A percentile compares a stretch with the other conserved stretches of the same genome.
These are phyloP conservation scores for Penicillium psychrosexuale DNA, from an alignment of 2,329 filamentous ascomycete species.

Conservation along the genomic window DNA sequence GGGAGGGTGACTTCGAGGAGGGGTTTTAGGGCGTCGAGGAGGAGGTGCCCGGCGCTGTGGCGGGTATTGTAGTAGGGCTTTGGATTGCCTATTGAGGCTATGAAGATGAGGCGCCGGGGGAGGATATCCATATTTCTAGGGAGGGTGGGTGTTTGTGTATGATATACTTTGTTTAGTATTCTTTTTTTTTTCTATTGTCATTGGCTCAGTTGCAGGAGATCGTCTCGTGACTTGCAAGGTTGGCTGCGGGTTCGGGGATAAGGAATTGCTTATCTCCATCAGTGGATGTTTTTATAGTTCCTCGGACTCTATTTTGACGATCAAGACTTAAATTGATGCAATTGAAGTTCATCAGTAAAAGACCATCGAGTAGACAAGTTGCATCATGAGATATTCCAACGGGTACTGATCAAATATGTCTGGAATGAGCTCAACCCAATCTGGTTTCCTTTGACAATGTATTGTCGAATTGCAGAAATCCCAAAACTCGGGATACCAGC, in stretches of 20 bases:
- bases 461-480: no score
- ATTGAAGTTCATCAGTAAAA: no score
- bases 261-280: not conserved
- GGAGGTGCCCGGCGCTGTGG: conserved; percentile 82
- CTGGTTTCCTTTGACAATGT: no score
- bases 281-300: no score
- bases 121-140: conserved; percentile 7
- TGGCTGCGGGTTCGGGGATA: not conserved
- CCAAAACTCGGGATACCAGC: no score
- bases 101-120: conserved; percentile 55
- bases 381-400: no score
- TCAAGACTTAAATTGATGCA: no score
- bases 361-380: no score
- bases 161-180: not conserved
- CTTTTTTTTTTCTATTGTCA: not conserved
- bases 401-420: no score
- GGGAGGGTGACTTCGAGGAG: conserved; percentile 45
- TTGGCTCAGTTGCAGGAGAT: conserved; percentile 1
- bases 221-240: not conserved
- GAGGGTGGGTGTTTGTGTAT: not conserved
- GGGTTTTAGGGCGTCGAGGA: conserved; percentile 61
- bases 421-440: no score
- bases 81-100: conserved; percentile 87
- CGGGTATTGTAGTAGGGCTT: conserved; percentile 69
- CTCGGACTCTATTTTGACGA: no score